phyloP scores from a whole-genome alignment of 805 yeast species.

The Ogataea nonfermentans region DNA sequence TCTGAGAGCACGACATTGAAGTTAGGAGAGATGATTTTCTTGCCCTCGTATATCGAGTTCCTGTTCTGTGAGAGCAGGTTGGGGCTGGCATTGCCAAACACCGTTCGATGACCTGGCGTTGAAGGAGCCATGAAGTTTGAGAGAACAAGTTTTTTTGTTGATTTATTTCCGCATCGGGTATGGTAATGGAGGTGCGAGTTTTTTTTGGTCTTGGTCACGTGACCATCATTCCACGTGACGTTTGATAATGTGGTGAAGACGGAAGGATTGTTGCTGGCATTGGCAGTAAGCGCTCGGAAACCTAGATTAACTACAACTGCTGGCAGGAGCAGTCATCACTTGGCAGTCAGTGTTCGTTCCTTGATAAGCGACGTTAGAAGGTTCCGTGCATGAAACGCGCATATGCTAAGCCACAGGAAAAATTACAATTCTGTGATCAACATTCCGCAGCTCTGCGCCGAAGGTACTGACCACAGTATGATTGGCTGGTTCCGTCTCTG shows the following conservation, averaged over 20 bases:
- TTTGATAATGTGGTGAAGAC: neutral
- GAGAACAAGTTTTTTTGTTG: slow-evolving; percentile 9
- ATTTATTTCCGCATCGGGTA: slow-evolving; percentile 11
- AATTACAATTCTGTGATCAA: neutral
- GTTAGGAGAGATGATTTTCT: slow-evolving; percentile 35
- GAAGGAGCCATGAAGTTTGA: slow-evolving; percentile 12
- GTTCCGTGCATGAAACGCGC: slow-evolving; percentile 7
- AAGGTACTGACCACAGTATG: neutral
- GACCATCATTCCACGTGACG: slow-evolving; percentile 3
- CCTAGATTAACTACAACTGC: too few species aligned
- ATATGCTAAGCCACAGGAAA: slow-evolving; percentile 3
- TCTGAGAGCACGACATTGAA: slow-evolving; percentile 36
- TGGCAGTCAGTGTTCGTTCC: too few species aligned
- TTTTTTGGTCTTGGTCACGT: neutral
- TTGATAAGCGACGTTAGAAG: too few species aligned
- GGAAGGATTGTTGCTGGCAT: too few species aligned
- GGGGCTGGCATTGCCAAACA: slow-evolving; percentile 34
- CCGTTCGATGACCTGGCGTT: slow-evolving; percentile 30
- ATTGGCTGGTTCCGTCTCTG: neutral
- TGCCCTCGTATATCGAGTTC: slow-evolving; percentile 31
- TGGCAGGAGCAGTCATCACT: too few species aligned
- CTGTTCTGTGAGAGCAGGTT: slow-evolving; percentile 27
- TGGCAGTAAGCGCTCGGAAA: too few species aligned
- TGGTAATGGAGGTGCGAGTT: slow-evolving; percentile 2
- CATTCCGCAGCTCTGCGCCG: neutral